Percentiles rank a stretch among this genome's conserved stretches.
phyloP scores from a whole-genome alignment of 768 basidiomycete species.

The Amanita inopinata region DNA sequence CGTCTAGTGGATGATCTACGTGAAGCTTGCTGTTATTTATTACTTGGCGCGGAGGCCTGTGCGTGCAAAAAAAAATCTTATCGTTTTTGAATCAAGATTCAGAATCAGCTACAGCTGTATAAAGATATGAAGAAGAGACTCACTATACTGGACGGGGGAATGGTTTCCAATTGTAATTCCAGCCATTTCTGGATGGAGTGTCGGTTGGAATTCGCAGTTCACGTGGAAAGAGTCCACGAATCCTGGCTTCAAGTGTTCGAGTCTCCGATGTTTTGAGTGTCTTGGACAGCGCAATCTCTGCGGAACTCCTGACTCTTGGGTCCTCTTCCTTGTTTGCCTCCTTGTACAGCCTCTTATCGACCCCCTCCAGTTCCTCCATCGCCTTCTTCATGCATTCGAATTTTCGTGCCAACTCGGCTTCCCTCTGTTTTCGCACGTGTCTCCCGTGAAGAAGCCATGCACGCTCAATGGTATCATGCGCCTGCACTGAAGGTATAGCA shows the following conservation, averaged over 20 bases:
- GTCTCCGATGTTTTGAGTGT: slow-evolving; percentile 55
- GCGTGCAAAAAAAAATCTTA: too few relatives aligned
- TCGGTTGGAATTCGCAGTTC: slow-evolving; percentile 82
- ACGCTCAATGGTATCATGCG: slow-evolving; percentile 85
- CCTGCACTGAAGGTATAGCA: slow-evolving; percentile 83
- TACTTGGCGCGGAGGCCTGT: too few relatives aligned
- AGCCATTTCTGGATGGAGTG: slow-evolving; percentile 70
- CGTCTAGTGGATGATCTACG: too few relatives aligned
- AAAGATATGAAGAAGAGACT: slow-evolving; percentile 9
- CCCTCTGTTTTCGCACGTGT: slow-evolving; percentile 58
- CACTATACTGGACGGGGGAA: slow-evolving; percentile 41
- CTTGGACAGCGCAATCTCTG: slow-evolving; percentile 52
- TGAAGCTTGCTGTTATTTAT: too few relatives aligned
- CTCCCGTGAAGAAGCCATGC: slow-evolving; percentile 82
- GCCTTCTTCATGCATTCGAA: slow-evolving; percentile 75
- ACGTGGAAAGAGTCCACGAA: slow-evolving; percentile 78
- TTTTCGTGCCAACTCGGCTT: slow-evolving; percentile 64
- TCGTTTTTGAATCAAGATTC: too few relatives aligned
- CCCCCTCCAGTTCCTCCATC: slow-evolving; percentile 67
- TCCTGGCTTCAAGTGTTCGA: slow-evolving; percentile 64
- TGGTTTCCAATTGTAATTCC: slow-evolving; percentile 82
- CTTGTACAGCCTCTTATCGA: slow-evolving; percentile 50
- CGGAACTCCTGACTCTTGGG: slow-evolving; percentile 48
- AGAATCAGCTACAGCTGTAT: not conserved
- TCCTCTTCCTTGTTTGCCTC: slow-evolving; percentile 72